A percentile compares a stretch with the other conserved stretches of the same genome.
Evolutionary conservation across 2,329 filamentous ascomycete genomes (phyloP).

Genomic region (Botrytis hyacinthi): DNA sequence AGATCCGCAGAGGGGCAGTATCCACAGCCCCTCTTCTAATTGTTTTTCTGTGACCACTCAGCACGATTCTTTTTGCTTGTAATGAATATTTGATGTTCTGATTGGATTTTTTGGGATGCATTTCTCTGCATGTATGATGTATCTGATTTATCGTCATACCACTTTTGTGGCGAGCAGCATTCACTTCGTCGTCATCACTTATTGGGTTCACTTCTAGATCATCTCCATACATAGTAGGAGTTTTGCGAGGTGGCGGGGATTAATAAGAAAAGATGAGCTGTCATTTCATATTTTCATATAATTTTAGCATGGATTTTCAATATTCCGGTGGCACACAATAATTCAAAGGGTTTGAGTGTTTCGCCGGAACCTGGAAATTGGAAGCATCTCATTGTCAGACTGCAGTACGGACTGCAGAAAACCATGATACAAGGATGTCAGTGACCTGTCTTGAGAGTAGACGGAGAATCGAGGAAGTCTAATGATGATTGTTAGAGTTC

Average conservation of each 20-base stretch:
- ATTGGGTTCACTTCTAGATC: too few species aligned
- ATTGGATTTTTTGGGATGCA: neutral
- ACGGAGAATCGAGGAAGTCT: neutral
- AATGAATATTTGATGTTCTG: neutral
- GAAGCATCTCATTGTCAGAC: neutral
- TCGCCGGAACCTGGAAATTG: accelerated
- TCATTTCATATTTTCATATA: too few species aligned
- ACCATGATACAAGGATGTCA: neutral
- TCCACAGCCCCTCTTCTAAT: neutral
- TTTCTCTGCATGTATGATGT: neutral
- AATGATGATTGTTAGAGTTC: neutral
- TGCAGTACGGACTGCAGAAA: neutral
- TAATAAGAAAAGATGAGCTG: too few species aligned
- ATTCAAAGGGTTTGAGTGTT: neutral
- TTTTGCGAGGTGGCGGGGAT: too few species aligned
- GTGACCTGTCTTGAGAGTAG: neutral
- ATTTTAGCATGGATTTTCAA: neutral
- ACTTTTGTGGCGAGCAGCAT: neutral
- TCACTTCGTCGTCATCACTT: neutral
- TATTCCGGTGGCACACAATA: neutral
- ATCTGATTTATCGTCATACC: neutral
- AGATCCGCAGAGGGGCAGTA: neutral
- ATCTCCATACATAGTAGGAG: too few species aligned
- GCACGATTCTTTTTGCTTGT: neutral
- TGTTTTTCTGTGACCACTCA: neutral